phyloP scores from a whole-genome alignment of 495 filamentous ascomycete genomes.

The Hypoxylon cercidicola region DNA sequence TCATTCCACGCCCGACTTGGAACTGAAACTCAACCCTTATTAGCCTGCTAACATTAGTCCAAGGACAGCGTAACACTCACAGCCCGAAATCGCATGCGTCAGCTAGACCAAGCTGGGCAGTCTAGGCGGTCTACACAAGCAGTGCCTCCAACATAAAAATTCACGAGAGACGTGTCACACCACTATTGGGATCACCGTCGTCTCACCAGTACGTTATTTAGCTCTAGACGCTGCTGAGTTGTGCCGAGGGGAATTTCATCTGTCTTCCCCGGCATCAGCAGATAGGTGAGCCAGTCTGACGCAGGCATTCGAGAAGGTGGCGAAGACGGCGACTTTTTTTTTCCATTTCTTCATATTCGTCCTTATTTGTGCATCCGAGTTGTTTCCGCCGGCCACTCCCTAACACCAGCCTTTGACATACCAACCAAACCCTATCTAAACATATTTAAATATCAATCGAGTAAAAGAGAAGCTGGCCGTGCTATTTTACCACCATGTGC shows the following conservation, averaged over 20 bases:
- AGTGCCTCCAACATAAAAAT: constrained; percentile 21
- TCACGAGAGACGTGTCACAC: constrained; percentile 39
- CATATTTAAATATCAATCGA: constrained; percentile 2
- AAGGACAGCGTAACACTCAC: constrained; percentile 6
- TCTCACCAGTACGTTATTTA: constrained; percentile 22
- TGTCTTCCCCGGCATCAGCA: constrained; percentile 15
- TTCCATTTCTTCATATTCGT: constrained; percentile 15
- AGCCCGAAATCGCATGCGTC: constrained; percentile 35
- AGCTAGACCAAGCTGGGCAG: not conserved
- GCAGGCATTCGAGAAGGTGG: constrained; percentile 30
- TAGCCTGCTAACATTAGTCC: not conserved
- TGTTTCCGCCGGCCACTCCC: constrained; percentile 9
- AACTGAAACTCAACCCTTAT: not conserved
- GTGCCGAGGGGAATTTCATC: constrained; percentile 12
- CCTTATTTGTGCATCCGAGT: constrained; percentile 31
- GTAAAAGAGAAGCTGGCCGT: constrained; percentile 1
- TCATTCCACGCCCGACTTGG: constrained; percentile 26
- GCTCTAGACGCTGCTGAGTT: constrained; percentile 9
- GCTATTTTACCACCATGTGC: constrained; percentile 74
- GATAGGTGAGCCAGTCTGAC: constrained; percentile 23
- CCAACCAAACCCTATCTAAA: not conserved
- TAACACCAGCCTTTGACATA: not conserved
- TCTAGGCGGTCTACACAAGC: constrained; percentile 21
- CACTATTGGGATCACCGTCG: constrained; percentile 36
- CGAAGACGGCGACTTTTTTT: constrained; percentile 17